A percentile compares a stretch with the other conserved stretches of the same genome.
Evolutionary conservation across 139 green algal genomes (phyloP).

Genomic region (Auxenochlorella pyrenoidosa): DNA sequence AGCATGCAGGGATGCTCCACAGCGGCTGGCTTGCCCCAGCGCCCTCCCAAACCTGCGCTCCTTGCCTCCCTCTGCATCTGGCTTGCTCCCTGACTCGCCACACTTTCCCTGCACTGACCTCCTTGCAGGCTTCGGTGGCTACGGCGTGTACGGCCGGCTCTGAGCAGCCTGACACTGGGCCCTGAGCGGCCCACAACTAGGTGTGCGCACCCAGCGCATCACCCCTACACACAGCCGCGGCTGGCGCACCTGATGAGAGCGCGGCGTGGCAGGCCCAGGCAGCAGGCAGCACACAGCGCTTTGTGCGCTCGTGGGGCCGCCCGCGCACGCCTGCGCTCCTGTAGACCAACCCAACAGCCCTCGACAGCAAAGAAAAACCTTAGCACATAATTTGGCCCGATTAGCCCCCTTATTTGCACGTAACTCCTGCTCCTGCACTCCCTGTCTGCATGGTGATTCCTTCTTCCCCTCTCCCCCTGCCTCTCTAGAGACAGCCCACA

Average conservation of each 20-base stretch:
- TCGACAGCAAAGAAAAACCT: neutral
- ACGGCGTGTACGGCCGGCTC: neutral
- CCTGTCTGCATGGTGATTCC: constrained; percentile 1
- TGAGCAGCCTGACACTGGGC: neutral
- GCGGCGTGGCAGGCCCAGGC: neutral
- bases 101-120: neutral
- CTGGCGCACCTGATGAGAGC: too few relatives aligned
- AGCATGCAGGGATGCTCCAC: too few relatives aligned
- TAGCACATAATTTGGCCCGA: neutral
- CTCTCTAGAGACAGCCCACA: constrained; percentile 13
- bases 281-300: neutral
- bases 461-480: constrained; percentile 1
- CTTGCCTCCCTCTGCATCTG: neutral
- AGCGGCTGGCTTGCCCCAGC: too few relatives aligned
- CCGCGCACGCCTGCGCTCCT: neutral
- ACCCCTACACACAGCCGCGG: too few relatives aligned
- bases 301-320: neutral
- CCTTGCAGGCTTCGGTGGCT: neutral
- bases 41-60: too few relatives aligned
- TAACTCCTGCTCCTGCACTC: constrained; percentile 7
- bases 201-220: too few relatives aligned
- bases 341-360: neutral
- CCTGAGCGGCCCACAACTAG: too few relatives aligned
- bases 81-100: too few relatives aligned
- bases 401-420: constrained; percentile 10